Evolutionary conservation across 1,284 basidiomycete genomes (phyloP), one percentile per base, ranked within the genome.

Genomic region (Fomitiporia mediterranea): DNA sequence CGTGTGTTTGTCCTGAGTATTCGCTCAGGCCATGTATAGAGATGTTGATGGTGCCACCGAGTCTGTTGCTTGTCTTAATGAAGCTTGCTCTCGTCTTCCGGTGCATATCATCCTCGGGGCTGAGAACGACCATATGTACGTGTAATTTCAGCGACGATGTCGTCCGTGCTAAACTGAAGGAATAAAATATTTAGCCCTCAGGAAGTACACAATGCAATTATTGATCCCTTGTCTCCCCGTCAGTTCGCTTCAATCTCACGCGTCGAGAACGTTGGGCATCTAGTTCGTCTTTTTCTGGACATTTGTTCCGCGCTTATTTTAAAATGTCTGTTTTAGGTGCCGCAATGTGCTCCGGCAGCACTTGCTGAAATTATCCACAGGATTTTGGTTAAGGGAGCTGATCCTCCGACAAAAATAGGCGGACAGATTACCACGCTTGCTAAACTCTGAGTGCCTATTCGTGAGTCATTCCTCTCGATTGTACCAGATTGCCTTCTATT

Each of bases 101-200:
- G 66, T 82, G 0, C 79, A 80, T 59, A 65, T 83, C 32, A 68
- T 82, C 28, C 69, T 82, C 34, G 81, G 79, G 9, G 65, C 63
- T n/a, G 64, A 71, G 30, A 70, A 74, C 23, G 80, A 83, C 58
- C 77, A 75, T 61, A 70, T 81, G 81, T 79, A 53, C 23, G 77
- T 66, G 3, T 19, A 4, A 8, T 39, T 2, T 11, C 34, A 44
- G 8, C 28, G 30, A 34, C 4, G 37, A 11, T 27, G 34, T 19
- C 30, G 25, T 42, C 55, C 52, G 37, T 21, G 39, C 39, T 48
- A 3, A 53, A 61, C 48, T 57, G 4, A 2, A 8, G 5, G 17
- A 13, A n/a, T 13, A 9, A 47, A n/a, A n/a, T n/a, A n/a, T n/a
- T n/a, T n/a, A 77, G 77, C 58, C 73, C 76, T 13, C 68, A 68